phyloP scores from a whole-genome alignment of 2,329 filamentous ascomycete species.

The Epichloe glyceriae region DNA sequence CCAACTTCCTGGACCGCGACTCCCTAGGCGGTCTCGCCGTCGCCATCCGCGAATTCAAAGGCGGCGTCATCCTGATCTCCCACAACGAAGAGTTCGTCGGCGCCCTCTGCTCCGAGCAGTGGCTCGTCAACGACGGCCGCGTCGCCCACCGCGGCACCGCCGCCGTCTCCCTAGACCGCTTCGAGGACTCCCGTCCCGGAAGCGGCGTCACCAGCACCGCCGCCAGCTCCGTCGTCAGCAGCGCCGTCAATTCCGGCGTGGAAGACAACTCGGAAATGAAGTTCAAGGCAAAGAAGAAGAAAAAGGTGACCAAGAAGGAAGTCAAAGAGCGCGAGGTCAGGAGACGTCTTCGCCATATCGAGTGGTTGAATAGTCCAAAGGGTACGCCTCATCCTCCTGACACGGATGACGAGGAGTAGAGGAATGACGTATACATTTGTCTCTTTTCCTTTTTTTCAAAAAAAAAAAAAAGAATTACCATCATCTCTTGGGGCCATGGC shows the following conservation, averaged over 20 bases:
- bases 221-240: slow-evolving; percentile 46
- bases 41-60: slow-evolving; percentile 95
- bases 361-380: slow-evolving; percentile 76
- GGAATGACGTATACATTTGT: neutral
- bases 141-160: slow-evolving; percentile 73
- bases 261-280: slow-evolving; percentile 74
- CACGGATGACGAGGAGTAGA: slow-evolving; percentile 58
- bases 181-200: slow-evolving; percentile 68
- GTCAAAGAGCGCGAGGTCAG: slow-evolving; percentile 86
- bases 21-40: slow-evolving; percentile 94
- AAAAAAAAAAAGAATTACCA: too few relatives aligned
- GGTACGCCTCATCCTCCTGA: slow-evolving; percentile 66
- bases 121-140: slow-evolving; percentile 81
- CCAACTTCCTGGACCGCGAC: slow-evolving; percentile 98
- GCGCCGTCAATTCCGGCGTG: slow-evolving; percentile 41
- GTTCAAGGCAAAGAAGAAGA: slow-evolving; percentile 87
- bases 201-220: slow-evolving; percentile 40
- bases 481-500: too few relatives aligned
- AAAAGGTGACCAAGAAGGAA: slow-evolving; percentile 97
- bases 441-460: neutral
- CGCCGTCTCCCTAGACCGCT: slow-evolving; percentile 64
- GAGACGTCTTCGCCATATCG: slow-evolving; percentile 72
- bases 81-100: slow-evolving; percentile 99
- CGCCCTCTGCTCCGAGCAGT: slow-evolving; percentile 89
- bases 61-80: slow-evolving; percentile 97